Evolutionary conservation across 2,329 filamentous ascomycete species (phyloP).

Genomic region (Colletotrichum zoysiae): DNA sequence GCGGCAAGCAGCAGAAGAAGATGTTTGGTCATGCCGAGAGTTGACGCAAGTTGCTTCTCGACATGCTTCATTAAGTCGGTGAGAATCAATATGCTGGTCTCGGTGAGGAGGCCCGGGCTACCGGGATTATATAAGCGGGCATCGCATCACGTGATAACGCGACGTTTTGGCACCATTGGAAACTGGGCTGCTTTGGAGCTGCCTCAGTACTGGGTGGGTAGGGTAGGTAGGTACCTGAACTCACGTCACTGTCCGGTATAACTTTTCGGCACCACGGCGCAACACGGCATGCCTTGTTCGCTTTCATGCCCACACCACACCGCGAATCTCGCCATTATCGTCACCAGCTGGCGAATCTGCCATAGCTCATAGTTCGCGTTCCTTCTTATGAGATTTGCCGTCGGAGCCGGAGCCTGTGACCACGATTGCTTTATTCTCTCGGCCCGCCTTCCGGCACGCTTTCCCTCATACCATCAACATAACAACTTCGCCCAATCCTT

Average conservation of each 20-base stretch:
- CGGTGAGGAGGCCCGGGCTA: background rate
- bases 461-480: background rate
- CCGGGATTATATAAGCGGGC: background rate
- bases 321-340: background rate
- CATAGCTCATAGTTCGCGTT: background rate
- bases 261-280: conserved; percentile 18
- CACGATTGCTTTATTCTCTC: background rate
- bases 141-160: conserved; percentile 34
- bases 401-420: conserved; percentile 5
- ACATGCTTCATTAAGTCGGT: too few relatives aligned
- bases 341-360: background rate
- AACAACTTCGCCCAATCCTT: background rate
- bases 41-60: background rate
- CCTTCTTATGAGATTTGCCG: background rate
- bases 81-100: background rate
- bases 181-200: conserved; percentile 5
- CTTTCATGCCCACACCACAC: background rate
- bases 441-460: background rate
- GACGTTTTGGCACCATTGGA: conserved; percentile 24
- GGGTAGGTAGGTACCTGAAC: background rate
- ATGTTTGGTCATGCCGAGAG: background rate
- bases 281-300: conserved; percentile 6
- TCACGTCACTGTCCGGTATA: conserved; percentile 15
- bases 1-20: background rate
- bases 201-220: background rate